A percentile compares a stretch with the other conserved stretches of the same genome.
Evolutionary conservation across 2,329 filamentous ascomycete genomes (phyloP).

Genomic region (Davidsoniella australis): DNA sequence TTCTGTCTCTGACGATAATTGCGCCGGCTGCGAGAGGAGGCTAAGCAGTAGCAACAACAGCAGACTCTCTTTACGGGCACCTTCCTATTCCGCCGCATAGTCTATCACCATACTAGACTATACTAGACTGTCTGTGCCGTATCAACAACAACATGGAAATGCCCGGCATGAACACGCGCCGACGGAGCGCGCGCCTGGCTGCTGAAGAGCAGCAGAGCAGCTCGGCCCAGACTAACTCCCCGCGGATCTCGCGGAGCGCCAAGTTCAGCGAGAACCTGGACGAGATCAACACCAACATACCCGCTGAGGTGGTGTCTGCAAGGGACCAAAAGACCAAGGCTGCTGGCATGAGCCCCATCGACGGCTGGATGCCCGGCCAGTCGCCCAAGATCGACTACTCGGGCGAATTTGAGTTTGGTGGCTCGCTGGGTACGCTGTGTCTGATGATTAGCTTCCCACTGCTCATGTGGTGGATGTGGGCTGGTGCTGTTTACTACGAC

Average conservation of each 20-base stretch:
- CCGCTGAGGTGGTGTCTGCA: conserved; percentile 2
- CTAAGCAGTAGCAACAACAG: too few relatives aligned
- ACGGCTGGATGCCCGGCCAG: conserved; percentile 41
- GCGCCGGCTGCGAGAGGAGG: too few relatives aligned
- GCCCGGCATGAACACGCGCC: background rate
- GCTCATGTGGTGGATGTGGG: conserved; percentile 99
- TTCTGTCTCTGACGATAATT: background rate
- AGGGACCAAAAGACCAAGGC: conserved; percentile 18
- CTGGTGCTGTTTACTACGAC: conserved; percentile 82
- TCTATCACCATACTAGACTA: too few relatives aligned
- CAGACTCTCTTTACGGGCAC: background rate
- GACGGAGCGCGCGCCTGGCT: conserved; percentile 4
- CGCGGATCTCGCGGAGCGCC: conserved; percentile 5
- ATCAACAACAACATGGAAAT: background rate
- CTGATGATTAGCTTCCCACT: conserved; percentile 92
- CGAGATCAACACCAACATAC: background rate
- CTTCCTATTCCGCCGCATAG: too few relatives aligned
- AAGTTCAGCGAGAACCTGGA: conserved; percentile 12
- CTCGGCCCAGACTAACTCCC: background rate
- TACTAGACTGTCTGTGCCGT: too few relatives aligned
- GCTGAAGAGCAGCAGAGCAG: conserved; percentile 10
- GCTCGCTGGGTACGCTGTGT: conserved; percentile 55
- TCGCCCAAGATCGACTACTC: conserved; percentile 48
- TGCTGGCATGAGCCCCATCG: conserved; percentile 21
- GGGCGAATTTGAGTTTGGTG: conserved; percentile 68